Percentiles rank a stretch among this genome's conserved stretches.
phyloP scores from a whole-genome alignment of 495 filamentous ascomycete genomes.

The Neurospora sp. region DNA sequence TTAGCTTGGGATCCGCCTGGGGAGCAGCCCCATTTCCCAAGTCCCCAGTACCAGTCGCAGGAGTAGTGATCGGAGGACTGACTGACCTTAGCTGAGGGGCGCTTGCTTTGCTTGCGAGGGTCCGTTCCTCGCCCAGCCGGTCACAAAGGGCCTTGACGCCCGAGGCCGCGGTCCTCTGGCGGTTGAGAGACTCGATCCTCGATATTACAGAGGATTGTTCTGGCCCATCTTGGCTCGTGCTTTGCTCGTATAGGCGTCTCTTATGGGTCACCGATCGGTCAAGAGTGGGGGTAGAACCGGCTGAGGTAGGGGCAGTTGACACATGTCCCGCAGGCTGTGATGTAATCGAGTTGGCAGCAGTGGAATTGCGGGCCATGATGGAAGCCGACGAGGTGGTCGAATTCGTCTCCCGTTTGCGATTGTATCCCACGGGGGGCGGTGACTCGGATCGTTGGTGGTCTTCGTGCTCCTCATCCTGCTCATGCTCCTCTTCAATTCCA shows the following conservation, averaged over 20 bases:
- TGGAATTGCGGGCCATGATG: constrained; percentile 63
- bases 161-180: constrained; percentile 32
- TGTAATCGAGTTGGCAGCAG: constrained; percentile 85
- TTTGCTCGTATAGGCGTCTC: constrained; percentile 77
- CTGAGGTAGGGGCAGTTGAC: constrained; percentile 23
- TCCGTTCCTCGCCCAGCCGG: constrained; percentile 24
- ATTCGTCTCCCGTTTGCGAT: constrained; percentile 68
- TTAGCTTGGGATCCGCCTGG: constrained; percentile 28
- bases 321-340: constrained; percentile 52
- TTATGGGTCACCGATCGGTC: constrained; percentile 52
- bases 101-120: constrained; percentile 32
- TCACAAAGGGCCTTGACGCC: constrained; percentile 17
- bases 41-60: constrained; percentile 18
- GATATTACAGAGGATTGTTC: constrained; percentile 66
- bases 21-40: constrained; percentile 20
- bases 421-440: constrained; percentile 49
- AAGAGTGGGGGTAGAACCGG: constrained; percentile 20
- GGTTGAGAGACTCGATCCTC: constrained; percentile 66
- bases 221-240: constrained; percentile 65
- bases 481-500: constrained; percentile 22
- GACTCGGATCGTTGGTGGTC: constrained; percentile 44
- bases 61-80: constrained; percentile 26
- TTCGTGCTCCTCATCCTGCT: constrained; percentile 28
- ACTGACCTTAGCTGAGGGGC: constrained; percentile 37
- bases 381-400: constrained; percentile 78